Evolutionary conservation across 805 yeast species (phyloP).

Genomic region (Torulaspora indica): DNA sequence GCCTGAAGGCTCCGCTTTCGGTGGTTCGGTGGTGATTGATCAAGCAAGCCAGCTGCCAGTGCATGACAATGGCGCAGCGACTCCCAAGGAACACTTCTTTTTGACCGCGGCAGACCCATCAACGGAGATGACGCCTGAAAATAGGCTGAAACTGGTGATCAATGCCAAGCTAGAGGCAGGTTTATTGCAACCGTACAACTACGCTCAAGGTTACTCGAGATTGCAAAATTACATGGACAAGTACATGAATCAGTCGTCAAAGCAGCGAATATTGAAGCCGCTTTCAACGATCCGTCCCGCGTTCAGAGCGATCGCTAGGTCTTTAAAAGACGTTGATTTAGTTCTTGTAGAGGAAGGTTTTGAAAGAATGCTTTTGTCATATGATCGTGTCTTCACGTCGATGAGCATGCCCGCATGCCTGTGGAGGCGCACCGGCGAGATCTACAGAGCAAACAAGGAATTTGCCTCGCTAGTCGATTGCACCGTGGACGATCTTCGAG

Average conservation of each 20-base stretch:
- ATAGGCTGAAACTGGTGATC: slow-evolving; percentile 85
- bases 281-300: slow-evolving; percentile 85
- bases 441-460: slow-evolving; percentile 90
- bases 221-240: slow-evolving; percentile 88
- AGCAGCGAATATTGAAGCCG: slow-evolving; percentile 83
- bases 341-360: slow-evolving; percentile 90
- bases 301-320: slow-evolving; percentile 85
- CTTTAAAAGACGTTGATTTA: slow-evolving; percentile 84
- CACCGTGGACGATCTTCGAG: slow-evolving; percentile 81
- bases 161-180: slow-evolving; percentile 95
- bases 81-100: slow-evolving; percentile 89
- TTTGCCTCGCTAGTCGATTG: slow-evolving; percentile 92
- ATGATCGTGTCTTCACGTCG: slow-evolving; percentile 91
- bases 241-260: slow-evolving; percentile 77
- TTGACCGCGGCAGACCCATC: slow-evolving; percentile 97
- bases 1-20: neutral
- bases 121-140: slow-evolving; percentile 90
- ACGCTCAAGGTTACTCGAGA: slow-evolving; percentile 89
- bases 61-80: slow-evolving; percentile 40
- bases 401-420: slow-evolving; percentile 98
- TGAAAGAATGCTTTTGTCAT: slow-evolving; percentile 87
- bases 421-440: slow-evolving; percentile 97
- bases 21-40: slow-evolving; percentile 18
- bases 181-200: slow-evolving; percentile 82
- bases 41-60: slow-evolving; percentile 9